Conservation (phyloP, 148 eudicot species). For the Agrostemma githago region DNA sequence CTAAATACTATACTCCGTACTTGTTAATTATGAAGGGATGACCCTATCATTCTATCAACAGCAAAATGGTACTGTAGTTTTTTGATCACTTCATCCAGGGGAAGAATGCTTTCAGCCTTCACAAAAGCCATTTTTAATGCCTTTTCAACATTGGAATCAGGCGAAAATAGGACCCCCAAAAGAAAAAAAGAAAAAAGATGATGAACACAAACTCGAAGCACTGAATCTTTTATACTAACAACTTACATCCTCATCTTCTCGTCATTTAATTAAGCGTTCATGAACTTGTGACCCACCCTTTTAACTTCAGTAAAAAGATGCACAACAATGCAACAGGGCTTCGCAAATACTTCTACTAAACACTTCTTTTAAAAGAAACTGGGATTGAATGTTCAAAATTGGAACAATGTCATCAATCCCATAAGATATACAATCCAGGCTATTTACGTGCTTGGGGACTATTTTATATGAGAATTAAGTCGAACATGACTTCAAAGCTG, state of each 20-base stretch:
- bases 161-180: background rate
- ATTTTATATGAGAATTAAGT: background rate
- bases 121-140: background rate
- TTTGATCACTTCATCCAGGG: background rate
- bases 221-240: background rate
- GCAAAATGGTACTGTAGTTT: background rate
- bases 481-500: conserved; percentile 47
- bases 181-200: no score
- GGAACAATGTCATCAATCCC: background rate
- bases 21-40: background rate
- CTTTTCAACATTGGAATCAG: background rate
- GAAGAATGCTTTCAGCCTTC: background rate
- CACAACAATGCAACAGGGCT: background rate
- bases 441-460: background rate
- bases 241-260: no score
- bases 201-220: background rate
- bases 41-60: background rate
- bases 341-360: background rate
- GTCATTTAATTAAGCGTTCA: no score
- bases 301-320: background rate
- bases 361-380: background rate
- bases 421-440: background rate
- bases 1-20: no score
- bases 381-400: background rate
- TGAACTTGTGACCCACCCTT: background rate